A percentile compares a stretch with the other conserved stretches of the same genome.
Conservation (phyloP, 257 asterid species). For the Hygrophila difformis region DNA sequence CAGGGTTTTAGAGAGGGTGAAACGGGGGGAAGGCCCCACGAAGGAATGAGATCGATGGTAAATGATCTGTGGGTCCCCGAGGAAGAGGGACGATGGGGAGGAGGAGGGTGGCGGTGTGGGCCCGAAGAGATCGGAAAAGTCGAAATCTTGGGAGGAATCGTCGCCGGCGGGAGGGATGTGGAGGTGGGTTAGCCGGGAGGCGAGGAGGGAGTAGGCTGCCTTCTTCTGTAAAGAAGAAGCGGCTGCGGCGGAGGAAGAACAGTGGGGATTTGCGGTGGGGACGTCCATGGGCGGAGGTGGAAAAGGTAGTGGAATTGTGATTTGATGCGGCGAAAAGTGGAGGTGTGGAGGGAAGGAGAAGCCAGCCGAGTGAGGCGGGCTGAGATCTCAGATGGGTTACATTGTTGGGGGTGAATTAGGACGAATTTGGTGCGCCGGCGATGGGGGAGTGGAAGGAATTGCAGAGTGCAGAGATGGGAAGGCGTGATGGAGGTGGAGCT, state of each 20-base stretch:
- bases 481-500: too few relatives aligned
- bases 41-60: constrained; percentile 81
- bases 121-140: constrained; percentile 73
- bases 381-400: constrained; percentile 25
- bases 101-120: constrained; percentile 40
- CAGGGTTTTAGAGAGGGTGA: constrained; percentile 58
- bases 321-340: too few relatives aligned
- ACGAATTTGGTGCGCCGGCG: background rate
- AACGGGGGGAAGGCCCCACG: constrained; percentile 85
- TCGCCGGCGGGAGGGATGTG: constrained; percentile 53
- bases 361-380: constrained; percentile 32
- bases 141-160: constrained; percentile 51
- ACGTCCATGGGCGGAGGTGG: too few relatives aligned
- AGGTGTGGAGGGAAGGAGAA: constrained; percentile 3
- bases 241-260: constrained; percentile 20
- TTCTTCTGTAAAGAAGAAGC: constrained; percentile 39
- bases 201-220: constrained; percentile 46
- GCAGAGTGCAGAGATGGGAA: constrained; percentile 9
- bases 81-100: constrained; percentile 40
- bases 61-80: constrained; percentile 64
- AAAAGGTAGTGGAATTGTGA: too few relatives aligned
- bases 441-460: constrained; percentile 16
- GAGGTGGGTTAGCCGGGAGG: constrained; percentile 57
- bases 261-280: too few relatives aligned
- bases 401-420: constrained; percentile 14